Conservation (phyloP, 371 early-diverging fungal genomes). For the Dichotomocladium elegans region DNA sequence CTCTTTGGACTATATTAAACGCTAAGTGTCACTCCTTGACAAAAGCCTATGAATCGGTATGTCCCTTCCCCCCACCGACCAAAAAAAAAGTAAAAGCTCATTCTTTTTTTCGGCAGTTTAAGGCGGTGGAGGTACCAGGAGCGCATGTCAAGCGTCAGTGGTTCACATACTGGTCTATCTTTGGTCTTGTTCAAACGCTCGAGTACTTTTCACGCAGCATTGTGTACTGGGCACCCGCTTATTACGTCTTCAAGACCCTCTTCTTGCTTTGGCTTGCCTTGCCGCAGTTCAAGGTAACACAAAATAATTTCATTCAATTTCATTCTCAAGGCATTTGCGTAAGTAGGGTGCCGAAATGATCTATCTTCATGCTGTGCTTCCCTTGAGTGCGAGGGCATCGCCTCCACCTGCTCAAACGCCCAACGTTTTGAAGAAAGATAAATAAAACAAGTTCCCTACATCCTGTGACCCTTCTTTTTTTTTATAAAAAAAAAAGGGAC, state of each 20-base stretch:
- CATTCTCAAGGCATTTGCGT: no score
- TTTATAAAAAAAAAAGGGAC: no score
- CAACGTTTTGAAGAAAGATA: no score
- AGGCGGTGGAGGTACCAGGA: slow-evolving; percentile 67
- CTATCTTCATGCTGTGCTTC: no score
- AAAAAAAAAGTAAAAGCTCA: not conserved
- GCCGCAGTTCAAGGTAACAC: slow-evolving; percentile 50
- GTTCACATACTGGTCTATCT: slow-evolving; percentile 66
- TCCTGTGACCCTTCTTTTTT: no score
- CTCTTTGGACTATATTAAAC: not conserved
- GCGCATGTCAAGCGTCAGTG: slow-evolving; percentile 69
- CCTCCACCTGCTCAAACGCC: no score
- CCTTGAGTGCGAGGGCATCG: no score
- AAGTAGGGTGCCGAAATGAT: slow-evolving; percentile 24
- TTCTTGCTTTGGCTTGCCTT: slow-evolving; percentile 68
- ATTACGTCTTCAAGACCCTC: slow-evolving; percentile 70
- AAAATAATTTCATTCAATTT: not conserved
- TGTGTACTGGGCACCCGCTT: slow-evolving; percentile 75
- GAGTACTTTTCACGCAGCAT: slow-evolving; percentile 69
- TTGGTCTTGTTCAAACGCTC: slow-evolving; percentile 58
- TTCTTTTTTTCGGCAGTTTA: slow-evolving; percentile 25
- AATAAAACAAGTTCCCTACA: no score
- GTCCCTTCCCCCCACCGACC: no score
- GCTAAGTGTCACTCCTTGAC: not conserved
- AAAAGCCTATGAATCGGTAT: slow-evolving; percentile 13